These are phyloP conservation scores for Pythium sukuiense DNA, from an alignment of 352 stramenopile species.

Conservation along the genomic window DNA sequence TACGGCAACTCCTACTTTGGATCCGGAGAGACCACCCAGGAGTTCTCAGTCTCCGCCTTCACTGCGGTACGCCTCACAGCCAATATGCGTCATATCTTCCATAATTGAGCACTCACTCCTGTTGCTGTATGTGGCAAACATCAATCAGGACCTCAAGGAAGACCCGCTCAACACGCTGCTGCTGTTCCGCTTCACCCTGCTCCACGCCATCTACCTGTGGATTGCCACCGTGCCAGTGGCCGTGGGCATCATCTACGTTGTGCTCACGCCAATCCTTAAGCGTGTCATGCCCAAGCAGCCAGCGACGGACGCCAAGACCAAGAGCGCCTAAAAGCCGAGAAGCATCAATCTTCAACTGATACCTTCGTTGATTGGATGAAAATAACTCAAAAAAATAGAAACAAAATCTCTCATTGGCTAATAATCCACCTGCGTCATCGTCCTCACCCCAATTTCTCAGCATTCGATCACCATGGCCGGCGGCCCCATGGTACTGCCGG, in stretches of 20 bases:
- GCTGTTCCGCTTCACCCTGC: slow-evolving; percentile 76
- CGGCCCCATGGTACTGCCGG: slow-evolving; percentile 16
- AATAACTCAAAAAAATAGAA: background rate
- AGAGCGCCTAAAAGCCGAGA: background rate
- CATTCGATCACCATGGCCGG: slow-evolving; percentile 9
- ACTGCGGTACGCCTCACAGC: slow-evolving; percentile 35
- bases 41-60: slow-evolving; percentile 71
- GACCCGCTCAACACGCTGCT: slow-evolving; percentile 75
- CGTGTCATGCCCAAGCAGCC: slow-evolving; percentile 58
- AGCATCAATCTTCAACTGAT: background rate
- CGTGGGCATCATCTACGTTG: slow-evolving; percentile 58
- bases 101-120: background rate
- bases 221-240: slow-evolving; percentile 61
- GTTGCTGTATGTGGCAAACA: background rate
- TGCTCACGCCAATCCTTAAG: slow-evolving; percentile 67
- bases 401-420: background rate
- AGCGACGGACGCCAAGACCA: slow-evolving; percentile 21
- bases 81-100: too few species aligned
- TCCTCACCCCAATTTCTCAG: background rate
- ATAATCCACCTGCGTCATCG: background rate
- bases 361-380: slow-evolving; percentile 11
- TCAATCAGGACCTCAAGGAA: slow-evolving; percentile 53
- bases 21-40: slow-evolving; percentile 40
- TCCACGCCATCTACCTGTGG: slow-evolving; percentile 84
- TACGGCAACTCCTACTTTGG: slow-evolving; percentile 58